A percentile compares a stretch with the other conserved stretches of the same genome.
Conservation (phyloP, 352 stramenopile species). For the Phytophthora niederhauseri region DNA sequence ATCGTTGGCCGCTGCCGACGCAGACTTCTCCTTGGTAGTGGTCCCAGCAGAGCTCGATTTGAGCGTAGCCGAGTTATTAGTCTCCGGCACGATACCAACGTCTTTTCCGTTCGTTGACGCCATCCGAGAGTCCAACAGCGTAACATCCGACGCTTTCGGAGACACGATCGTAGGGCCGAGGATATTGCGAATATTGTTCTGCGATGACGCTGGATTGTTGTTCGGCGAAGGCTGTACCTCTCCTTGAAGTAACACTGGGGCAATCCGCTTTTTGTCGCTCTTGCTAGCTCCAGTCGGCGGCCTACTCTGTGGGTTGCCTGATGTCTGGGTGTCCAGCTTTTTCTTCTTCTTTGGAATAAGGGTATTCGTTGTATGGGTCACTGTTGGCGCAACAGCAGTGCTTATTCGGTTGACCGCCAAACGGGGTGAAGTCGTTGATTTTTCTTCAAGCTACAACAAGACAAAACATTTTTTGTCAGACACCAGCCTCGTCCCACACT, state of each 20-base stretch:
- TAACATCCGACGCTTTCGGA: conserved; percentile 53
- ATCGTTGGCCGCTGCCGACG: conserved; percentile 11
- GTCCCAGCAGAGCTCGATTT: conserved; percentile 16
- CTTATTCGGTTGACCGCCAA: conserved; percentile 11
- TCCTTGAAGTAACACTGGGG: conserved; percentile 54
- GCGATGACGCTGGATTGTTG: conserved; percentile 68
- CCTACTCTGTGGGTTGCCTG: conserved; percentile 21
- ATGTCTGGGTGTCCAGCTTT: conserved; percentile 6
- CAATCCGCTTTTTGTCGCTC: conserved; percentile 72
- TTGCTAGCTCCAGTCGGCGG: conserved; percentile 43
- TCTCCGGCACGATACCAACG: conserved; percentile 29
- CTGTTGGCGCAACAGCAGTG: conserved; percentile 5
- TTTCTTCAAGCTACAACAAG: conserved; percentile 70
- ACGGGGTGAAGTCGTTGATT: conserved; percentile 34
- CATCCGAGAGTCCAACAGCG: conserved; percentile 66
- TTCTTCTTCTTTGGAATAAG: conserved; percentile 78
- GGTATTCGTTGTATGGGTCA: conserved; percentile 43
- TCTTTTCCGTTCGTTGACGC: conserved; percentile 34
- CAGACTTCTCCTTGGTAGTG: conserved; percentile 24
- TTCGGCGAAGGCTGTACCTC: conserved; percentile 19
- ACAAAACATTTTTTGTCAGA: conserved; percentile 4
- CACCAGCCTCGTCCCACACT: conserved; percentile 8
- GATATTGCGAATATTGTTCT: conserved; percentile 87
- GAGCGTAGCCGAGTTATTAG: conserved; percentile 27
- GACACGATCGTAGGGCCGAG: conserved; percentile 61